Evolutionary conservation across 306 rosid species (phyloP), one percentile per base, ranked within the genome.

Genomic region (Pyrus bretschneideri): DNA sequence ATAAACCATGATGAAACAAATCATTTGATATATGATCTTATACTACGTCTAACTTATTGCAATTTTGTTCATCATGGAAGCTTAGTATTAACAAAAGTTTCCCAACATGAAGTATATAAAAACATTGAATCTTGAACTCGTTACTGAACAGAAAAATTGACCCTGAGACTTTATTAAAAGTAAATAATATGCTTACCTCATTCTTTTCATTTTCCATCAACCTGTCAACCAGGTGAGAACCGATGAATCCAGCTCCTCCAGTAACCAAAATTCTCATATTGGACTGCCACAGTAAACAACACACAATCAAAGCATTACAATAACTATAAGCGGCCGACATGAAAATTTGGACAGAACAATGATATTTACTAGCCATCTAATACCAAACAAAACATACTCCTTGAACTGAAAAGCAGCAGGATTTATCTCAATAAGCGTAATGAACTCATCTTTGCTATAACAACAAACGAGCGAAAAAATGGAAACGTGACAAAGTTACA

Each of bases 211-310:
- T 89, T 90, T 91, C 95, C 97, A 94, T 94, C 90, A 94, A 83
- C 81, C 87, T 91, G 81, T 94, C 98, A 1, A 94, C 97, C 23
- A 94, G 93, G 87, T 94, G 98, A 81, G 98, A 94, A 45, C 98
- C 98, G 38, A 94, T 94, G 87, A 94, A 94, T 74, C 98, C 98
- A 84, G 98, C 98, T 85, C 98, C 97, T 86, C 98, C 98, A 23
- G 96, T 91, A 59, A 94, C 80, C 89, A 94, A 81, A 71, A 94
- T 94, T 86, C 98, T 90, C 98, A 94, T 89, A 71, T 94, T 94
- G 42, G 97, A 88, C 98, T 94, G 82, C 71, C 33, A 71, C 69
- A 78, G 76, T 27, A 21, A 17, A 44, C 40, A 61, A 42, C 13
- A 59, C 55, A 73, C 35, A 58, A 58, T 22, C 12, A 59, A 54